Evolutionary conservation across 495 filamentous ascomycete species (phyloP).

Genomic region (Neurospora sp.): DNA sequence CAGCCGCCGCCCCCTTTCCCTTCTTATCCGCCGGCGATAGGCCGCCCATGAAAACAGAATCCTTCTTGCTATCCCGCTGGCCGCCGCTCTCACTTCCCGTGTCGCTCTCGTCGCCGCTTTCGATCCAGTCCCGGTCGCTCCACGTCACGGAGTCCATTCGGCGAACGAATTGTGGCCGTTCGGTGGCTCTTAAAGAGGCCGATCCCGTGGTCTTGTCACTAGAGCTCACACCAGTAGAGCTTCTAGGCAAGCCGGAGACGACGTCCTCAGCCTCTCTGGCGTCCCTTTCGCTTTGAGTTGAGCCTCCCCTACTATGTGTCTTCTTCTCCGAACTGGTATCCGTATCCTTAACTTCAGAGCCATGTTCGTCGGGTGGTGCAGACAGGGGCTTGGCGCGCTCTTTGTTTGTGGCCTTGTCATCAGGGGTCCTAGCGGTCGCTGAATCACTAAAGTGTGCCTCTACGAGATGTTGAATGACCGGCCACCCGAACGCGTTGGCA

Average conservation of each 20-base stretch:
- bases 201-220: slow-evolving; percentile 6
- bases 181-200: not conserved
- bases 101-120: slow-evolving; percentile 42
- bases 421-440: slow-evolving; percentile 46
- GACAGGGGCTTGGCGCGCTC: slow-evolving; percentile 33
- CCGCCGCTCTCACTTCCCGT: slow-evolving; percentile 17
- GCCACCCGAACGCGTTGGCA: slow-evolving; percentile 95
- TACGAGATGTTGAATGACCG: slow-evolving; percentile 84
- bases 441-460: slow-evolving; percentile 83
- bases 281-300: slow-evolving; percentile 6
- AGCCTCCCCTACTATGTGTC: not conserved
- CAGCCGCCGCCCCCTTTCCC: slow-evolving; percentile 3
- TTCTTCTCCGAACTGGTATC: slow-evolving; percentile 2
- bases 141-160: slow-evolving; percentile 34
- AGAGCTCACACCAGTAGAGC: not conserved
- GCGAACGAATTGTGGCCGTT: slow-evolving; percentile 22
- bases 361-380: slow-evolving; percentile 27
- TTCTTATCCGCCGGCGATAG: slow-evolving; percentile 1
- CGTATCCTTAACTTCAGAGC: slow-evolving; percentile 25
- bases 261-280: slow-evolving; percentile 15
- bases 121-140: slow-evolving; percentile 44
- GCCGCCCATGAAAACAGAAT: slow-evolving; percentile 1
- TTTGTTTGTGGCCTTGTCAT: slow-evolving; percentile 35
- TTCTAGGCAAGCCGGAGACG: not conserved
- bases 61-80: slow-evolving; percentile 2